Conservation (phyloP, 1,284 basidiomycete genomes). For the Ustilago tritici region DNA sequence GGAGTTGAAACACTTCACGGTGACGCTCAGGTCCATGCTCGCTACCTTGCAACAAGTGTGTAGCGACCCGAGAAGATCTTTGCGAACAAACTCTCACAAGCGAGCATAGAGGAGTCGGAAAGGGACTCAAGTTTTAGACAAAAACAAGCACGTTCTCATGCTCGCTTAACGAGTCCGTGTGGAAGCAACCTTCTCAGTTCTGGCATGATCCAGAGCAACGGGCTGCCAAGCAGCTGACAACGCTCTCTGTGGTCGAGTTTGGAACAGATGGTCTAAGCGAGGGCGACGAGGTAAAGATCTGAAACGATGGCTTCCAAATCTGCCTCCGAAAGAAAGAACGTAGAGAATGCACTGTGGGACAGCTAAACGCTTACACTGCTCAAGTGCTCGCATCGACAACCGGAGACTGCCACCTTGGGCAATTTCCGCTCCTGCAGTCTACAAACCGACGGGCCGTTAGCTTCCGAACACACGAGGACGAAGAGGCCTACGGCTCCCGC, state of each 20-base stretch:
- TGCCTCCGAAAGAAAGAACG: not conserved
- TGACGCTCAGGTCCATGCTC: not conserved
- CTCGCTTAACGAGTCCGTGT: conserved; percentile 21
- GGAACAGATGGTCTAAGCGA: not conserved
- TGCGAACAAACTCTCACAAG: not conserved
- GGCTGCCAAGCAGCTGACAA: not conserved
- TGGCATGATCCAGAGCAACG: not conserved
- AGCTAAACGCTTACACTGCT: conserved; percentile 1
- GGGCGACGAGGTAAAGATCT: not conserved
- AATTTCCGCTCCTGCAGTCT: not conserved
- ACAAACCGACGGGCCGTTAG: conserved; percentile 2
- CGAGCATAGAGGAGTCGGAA: not conserved
- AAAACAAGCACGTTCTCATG: conserved; percentile 20
- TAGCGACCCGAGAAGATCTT: not conserved
- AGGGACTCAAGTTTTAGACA: conserved; percentile 9
- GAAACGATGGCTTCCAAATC: not conserved
- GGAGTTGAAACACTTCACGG: not conserved
- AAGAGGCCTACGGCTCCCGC: not conserved
- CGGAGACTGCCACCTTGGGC: not conserved
- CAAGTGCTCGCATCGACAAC: not conserved
- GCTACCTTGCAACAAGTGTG: not conserved
- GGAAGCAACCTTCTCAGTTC: not conserved
- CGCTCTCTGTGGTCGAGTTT: not conserved
- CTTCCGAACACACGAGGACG: not conserved
- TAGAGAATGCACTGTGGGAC: conserved; percentile 3